Evolutionary conservation across 257 asterid species (phyloP), one percentile per base, ranked within the genome.

Genomic region (Apocynum venetum): DNA sequence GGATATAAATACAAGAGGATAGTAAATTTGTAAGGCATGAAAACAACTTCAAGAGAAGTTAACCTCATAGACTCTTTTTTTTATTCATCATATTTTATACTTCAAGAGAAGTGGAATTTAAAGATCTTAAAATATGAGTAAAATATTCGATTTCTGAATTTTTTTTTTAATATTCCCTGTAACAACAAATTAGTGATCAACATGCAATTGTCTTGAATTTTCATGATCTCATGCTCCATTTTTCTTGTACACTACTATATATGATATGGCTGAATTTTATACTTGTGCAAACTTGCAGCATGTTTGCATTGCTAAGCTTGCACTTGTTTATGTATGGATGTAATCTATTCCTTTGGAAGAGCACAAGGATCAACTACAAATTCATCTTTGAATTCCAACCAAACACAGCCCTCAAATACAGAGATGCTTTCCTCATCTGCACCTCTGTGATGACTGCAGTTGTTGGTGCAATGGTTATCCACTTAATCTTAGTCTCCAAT

Each of bases 321-420:
- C 98, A 96, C 80, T 66, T 96, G 66, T 96, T 93, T 82, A 81
- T 96, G 90, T 96, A 96, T 48, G 99, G 99, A 19, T 96, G 99
- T 76, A 91, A 96, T 77, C 82, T 96, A 36, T 89, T 96, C 84
- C 84, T 85, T 80, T 96, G 99, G 99, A 96, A 88, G 88, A 85
- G 81, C 80, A 90, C 90, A 48, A 85, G 98, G 77, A 91, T 96
- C 84, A 96, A 93, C 86, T 78, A 86, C 88, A 87, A 87, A 84
- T 96, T 93, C 89, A 96, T 96, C 51, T 93, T 96, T 76, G 99
- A 96, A 65, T 91, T 90, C 86, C 90, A 89, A 57, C 84, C 89
- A 0, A 85, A 61, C 81, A 89, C 89, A 0, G 89, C 97, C 70
- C 91, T 96, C 72, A 93, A 88, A 66, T 91, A 91, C 64, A 82